These are phyloP conservation scores for Striga hermonthica DNA, from an alignment of 305 asterid genomes.

Conservation along the genomic window DNA sequence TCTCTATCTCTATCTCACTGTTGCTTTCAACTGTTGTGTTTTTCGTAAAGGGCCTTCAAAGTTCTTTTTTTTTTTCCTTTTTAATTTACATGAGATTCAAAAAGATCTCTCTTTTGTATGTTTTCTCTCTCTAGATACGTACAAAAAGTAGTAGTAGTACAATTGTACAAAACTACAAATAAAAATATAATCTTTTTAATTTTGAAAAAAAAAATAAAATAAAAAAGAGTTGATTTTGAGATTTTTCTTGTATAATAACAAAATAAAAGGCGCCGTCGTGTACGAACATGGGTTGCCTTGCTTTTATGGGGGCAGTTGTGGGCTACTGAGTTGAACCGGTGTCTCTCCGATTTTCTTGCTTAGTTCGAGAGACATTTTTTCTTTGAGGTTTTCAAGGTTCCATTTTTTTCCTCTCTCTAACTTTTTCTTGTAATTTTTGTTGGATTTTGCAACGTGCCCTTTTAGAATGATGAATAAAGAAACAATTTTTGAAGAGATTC, in stretches of 20 bases:
- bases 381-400: conserved; percentile 13
- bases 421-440: conserved; percentile 18
- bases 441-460: neutral
- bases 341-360: conserved; percentile 25
- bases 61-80: too few species aligned
- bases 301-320: conserved; percentile 3
- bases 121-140: conserved; percentile 31
- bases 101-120: conserved; percentile 40
- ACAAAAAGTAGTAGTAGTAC: conserved; percentile 19
- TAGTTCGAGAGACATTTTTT: conserved; percentile 26
- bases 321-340: conserved; percentile 34
- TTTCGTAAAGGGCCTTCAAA: conserved; percentile 7
- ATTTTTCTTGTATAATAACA: neutral
- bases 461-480: too few species aligned
- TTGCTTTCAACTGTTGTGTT: conserved; percentile 21
- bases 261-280: conserved; percentile 40
- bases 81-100: too few species aligned
- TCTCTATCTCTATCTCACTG: neutral
- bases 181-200: neutral
- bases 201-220: neutral
- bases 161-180: too few species aligned
- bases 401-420: neutral
- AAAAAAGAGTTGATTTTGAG: neutral
- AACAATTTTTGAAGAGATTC: too few species aligned
- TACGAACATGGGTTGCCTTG: conserved; percentile 34